Base-by-base conservation (phyloP, 805 yeast genomes). In the Clavispora phyllophila region DNA sequence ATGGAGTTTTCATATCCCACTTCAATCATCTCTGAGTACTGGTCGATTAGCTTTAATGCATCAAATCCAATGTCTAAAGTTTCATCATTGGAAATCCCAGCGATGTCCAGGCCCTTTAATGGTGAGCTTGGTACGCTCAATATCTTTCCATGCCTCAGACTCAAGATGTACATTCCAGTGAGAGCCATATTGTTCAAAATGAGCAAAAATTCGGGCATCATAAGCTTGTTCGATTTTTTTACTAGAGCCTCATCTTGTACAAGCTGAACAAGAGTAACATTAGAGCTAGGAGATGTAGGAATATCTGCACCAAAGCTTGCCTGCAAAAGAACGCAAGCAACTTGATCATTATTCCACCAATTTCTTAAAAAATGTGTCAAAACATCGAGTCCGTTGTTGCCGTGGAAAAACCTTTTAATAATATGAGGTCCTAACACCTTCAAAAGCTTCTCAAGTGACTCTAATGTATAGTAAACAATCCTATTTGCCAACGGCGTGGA, bases 361-460 rank as follows among this genome's bases (percentile, higher is more conserved):
- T 60, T 55, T 48, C 71, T 59, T 39, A 82, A 46, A 37, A 66
- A 61, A 43, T 68, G 70, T 3, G 75, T 69, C 41, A 77, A 57
- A 9, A 75, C 72, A 40, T 66, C 71, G 22, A 76, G 58, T 0
- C 88, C 87, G 40, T 70, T 70, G 41, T 71, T 75, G 8, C 50
- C 51, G 12, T 68, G 71, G 25, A 72, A 65, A 47, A 84, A 84
- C 19, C 72, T 61, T 22, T 63, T 68, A 41, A 75, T 74, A 3
- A 72, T 68, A 25, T 68, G 67, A 2, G 70, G 56, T 1, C 82
- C 82, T 6, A 73, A 58, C 6, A 71, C 57, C 13, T 66, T 57
- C 14, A 85, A 60, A 4, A 81, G 57, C 42, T 72, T 71, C 5
- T 81, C 63, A 15, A 86, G 56, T 12, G 86, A 58, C n/a, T 64